Percentiles rank a stretch among this genome's conserved stretches.
Conservation (phyloP, 306 rosid genomes). For the Delonix regia region DNA sequence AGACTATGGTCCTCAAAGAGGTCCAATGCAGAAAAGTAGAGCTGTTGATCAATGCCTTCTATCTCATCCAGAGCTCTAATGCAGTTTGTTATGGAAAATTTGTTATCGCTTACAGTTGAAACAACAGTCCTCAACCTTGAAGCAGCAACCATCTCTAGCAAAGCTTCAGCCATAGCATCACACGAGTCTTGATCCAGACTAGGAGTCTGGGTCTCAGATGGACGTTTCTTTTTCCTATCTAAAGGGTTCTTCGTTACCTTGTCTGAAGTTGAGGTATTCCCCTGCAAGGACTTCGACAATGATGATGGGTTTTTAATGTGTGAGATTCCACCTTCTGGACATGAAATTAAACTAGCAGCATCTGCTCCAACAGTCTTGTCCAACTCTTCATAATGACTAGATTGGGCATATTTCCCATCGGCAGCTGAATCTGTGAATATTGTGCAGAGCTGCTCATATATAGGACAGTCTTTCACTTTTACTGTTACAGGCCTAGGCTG, state of each 20-base stretch:
- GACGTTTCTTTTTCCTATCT: constrained; percentile 72
- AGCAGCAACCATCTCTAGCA: constrained; percentile 70
- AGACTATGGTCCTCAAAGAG: constrained; percentile 72
- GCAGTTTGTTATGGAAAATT: constrained; percentile 72
- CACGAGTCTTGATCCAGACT: constrained; percentile 55
- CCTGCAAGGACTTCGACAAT: constrained; percentile 41
- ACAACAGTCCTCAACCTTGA: constrained; percentile 54
- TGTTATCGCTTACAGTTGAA: constrained; percentile 48
- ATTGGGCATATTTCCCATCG: constrained; percentile 79
- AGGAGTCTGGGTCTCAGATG: constrained; percentile 49
- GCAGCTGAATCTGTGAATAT: constrained; percentile 77
- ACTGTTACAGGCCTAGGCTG: constrained; percentile 65
- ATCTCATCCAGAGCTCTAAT: constrained; percentile 79
- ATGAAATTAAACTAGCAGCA: constrained; percentile 41
- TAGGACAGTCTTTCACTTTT: constrained; percentile 77
- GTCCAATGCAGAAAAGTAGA: constrained; percentile 75
- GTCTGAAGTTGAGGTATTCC: constrained; percentile 43
- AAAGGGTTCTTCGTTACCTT: constrained; percentile 46
- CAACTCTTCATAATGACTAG: constrained; percentile 77
- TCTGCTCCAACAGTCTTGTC: constrained; percentile 57
- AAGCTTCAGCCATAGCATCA: constrained; percentile 64
- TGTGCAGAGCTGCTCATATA: constrained; percentile 80
- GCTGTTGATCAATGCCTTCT: constrained; percentile 52
- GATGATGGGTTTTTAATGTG: constrained; percentile 47
- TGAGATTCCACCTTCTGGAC: constrained; percentile 50